Evolutionary conservation across 176 grass and related monocot genomes (phyloP).

Genomic region (Saccharum officinarum): DNA sequence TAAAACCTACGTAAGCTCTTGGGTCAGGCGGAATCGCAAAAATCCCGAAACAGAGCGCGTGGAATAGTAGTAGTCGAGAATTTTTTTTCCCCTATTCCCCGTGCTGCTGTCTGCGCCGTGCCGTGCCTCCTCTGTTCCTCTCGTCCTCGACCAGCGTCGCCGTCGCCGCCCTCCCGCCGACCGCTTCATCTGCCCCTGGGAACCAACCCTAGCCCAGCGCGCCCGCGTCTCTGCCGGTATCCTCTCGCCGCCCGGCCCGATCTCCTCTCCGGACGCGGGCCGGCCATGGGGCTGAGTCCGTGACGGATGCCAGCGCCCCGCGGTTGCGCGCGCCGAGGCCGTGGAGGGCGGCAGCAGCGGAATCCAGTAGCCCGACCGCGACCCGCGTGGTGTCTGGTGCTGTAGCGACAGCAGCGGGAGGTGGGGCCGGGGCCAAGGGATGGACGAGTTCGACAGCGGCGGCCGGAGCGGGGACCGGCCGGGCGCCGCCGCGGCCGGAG

Average conservation of each 20-base stretch:
- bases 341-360: constrained; percentile 30
- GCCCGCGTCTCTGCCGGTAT: not conserved
- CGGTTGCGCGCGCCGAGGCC: constrained; percentile 31
- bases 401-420: constrained; percentile 11
- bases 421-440: constrained; percentile 28
- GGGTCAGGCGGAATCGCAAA: not conserved
- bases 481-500: constrained; percentile 15
- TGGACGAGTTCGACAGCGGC: constrained; percentile 68
- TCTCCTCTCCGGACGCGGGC: constrained; percentile 5
- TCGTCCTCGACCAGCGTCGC: not conserved
- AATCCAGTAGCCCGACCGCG: not conserved
- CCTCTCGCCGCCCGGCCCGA: not conserved
- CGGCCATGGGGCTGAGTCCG: not conserved
- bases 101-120: not conserved
- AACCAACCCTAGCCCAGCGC: not conserved
- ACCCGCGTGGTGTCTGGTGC: not conserved
- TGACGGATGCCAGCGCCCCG: constrained; percentile 38
- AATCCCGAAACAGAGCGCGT: not conserved
- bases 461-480: constrained; percentile 50
- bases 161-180: constrained; percentile 18
- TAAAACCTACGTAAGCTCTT: not conserved
- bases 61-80: not conserved
- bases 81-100: not conserved
- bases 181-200: constrained; percentile 7
- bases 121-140: not conserved